Evolutionary conservation across 495 filamentous ascomycete species (phyloP).

Genomic region (Polyplosphaeria fusca): DNA sequence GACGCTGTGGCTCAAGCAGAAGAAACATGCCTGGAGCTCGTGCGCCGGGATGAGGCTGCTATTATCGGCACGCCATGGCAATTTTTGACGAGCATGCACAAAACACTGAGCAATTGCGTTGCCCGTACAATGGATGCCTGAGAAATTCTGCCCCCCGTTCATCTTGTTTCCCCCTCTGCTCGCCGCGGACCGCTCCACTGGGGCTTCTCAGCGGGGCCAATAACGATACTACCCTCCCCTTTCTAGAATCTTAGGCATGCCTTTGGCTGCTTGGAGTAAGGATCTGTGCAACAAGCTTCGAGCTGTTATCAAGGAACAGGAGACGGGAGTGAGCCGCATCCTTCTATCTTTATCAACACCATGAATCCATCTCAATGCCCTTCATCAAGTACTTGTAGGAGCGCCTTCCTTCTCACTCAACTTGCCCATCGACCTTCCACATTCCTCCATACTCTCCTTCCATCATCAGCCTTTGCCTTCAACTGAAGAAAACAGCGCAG

Average conservation of each 20-base stretch:
- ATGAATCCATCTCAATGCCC: background rate
- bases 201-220: conserved; percentile 7
- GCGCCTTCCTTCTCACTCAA: too few relatives aligned
- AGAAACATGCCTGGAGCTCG: background rate
- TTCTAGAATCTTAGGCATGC: conserved; percentile 12
- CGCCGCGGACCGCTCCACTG: background rate
- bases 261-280: conserved; percentile 8
- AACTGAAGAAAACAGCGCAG: too few relatives aligned
- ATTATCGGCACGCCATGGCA: background rate
- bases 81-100: conserved; percentile 3
- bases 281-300: conserved; percentile 5
- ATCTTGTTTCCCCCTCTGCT: too few relatives aligned
- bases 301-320: background rate
- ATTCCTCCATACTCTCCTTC: too few relatives aligned
- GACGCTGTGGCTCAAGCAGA: background rate
- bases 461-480: too few relatives aligned
- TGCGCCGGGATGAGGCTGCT: background rate
- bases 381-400: too few relatives aligned
- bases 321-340: background rate
- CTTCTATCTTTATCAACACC: conserved; percentile 28
- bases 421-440: too few relatives aligned
- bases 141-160: background rate
- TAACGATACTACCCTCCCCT: background rate
- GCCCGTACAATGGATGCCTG: background rate
- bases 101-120: background rate